Base-by-base conservation (phyloP, 2,329 filamentous ascomycete genomes). In the Achaetomium macrosporum region DNA sequence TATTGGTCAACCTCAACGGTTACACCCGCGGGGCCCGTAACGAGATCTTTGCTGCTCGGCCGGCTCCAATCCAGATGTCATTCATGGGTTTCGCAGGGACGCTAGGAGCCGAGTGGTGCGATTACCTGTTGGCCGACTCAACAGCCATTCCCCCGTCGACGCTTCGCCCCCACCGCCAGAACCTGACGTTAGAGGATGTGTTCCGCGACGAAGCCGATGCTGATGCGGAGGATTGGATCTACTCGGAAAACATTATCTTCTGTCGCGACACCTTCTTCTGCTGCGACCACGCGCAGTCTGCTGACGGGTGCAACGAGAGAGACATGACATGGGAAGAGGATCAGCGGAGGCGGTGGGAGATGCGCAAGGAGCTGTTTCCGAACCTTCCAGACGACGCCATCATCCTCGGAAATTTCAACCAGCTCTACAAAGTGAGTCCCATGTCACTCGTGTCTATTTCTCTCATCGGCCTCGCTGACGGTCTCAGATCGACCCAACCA, bases 11-110 rank as follows among this genome's bases (percentile, higher is more conserved):
- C 59, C 77, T 99, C n/a, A 99, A 99, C 63, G 93, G 93, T 11
- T 99, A 99, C 68, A 99, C 93, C 0, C 81, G 93, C 50, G 93
- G 93, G 30, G 93, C 93, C n/a, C 83, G 91, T 20, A 99, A 99
- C 62, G 93, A 99, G 66, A 86, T 99, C 4, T 99, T 99, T 68
- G 93, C 93, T 19, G 93, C 93, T 19, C 83, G 95, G 25, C 90
- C 93, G 15, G 90, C 91, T 2, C 93, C 93, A 0, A 90, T 99
- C 41, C 93, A 99, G 61, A 99, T 99, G 93, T 96, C 93, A 0
- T 99, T 99, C 65, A 99, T 99, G 93, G 93, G 93, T 0, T 99
- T 99, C 66, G 93, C 93, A 0, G 93, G 93, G 10, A 96, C 92
- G 0, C 74, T 99, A 1, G 93, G 93, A 6, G 93, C 93, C 2